Conservation (phyloP, 805 yeast genomes). For the Cyberlindnera mycetangii region DNA sequence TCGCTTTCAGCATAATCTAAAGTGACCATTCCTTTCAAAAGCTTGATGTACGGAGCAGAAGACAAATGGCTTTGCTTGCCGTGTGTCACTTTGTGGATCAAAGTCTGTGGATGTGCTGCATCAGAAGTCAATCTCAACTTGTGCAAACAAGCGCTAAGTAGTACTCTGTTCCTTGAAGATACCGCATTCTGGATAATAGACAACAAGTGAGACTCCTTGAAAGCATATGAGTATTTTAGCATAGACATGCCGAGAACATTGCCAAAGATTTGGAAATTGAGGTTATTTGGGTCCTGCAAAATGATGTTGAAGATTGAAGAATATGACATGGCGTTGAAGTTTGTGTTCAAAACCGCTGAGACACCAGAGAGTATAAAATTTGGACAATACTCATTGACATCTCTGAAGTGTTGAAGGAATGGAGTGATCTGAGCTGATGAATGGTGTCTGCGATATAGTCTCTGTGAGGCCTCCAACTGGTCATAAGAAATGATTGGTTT, state of each 20-base stretch:
- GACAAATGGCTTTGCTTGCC: neutral
- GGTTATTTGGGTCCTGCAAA: constrained; percentile 5
- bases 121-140: constrained; percentile 9
- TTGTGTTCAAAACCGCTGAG: constrained; percentile 6
- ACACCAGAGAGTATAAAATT: constrained; percentile 7
- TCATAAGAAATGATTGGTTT: constrained; percentile 8
- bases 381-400: neutral
- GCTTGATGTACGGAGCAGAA: constrained; percentile 1
- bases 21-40: constrained; percentile 8
- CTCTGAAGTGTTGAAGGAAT: neutral
- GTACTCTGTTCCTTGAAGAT: constrained; percentile 3
- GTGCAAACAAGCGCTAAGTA: constrained; percentile 5
- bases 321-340: constrained; percentile 4
- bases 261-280: constrained; percentile 11
- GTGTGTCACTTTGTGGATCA: constrained; percentile 5
- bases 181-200: constrained; percentile 6
- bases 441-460: constrained; percentile 3
- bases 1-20: constrained; percentile 5
- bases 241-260: constrained; percentile 2
- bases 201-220: neutral
- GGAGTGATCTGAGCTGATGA: neutral
- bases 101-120: constrained; percentile 4
- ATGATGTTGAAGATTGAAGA: neutral
- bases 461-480: constrained; percentile 3
- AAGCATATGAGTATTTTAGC: neutral